Evolutionary conservation across 495 filamentous ascomycete species (phyloP).

Genomic region (Hypoxylon cercidicola): DNA sequence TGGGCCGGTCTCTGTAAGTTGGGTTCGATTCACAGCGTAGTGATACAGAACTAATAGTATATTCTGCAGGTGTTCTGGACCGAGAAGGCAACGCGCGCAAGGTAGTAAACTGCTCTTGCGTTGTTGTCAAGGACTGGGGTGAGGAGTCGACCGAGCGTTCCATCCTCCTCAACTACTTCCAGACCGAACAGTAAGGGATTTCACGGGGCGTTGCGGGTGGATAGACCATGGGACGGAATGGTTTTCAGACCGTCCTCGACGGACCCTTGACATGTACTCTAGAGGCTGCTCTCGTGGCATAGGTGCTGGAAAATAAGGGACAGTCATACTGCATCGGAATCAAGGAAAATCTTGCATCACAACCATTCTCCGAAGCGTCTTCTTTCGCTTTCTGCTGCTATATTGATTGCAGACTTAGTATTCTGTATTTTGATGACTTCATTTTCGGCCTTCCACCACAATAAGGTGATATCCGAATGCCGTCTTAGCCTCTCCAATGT

Average conservation of each 20-base stretch:
- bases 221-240: slow-evolving; percentile 47
- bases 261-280: slow-evolving; percentile 49
- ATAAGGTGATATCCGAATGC: slow-evolving; percentile 92
- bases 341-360: slow-evolving; percentile 44
- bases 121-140: slow-evolving; percentile 99
- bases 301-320: slow-evolving; percentile 44
- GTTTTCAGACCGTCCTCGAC: slow-evolving; percentile 42
- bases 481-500: slow-evolving; percentile 84
- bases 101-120: slow-evolving; percentile 99
- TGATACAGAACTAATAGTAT: slow-evolving; percentile 26
- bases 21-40: background rate
- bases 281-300: slow-evolving; percentile 49
- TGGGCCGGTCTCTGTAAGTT: slow-evolving; percentile 98
- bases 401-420: slow-evolving; percentile 3
- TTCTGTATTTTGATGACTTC: slow-evolving; percentile 33
- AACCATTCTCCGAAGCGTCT: slow-evolving; percentile 8
- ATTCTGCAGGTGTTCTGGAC: slow-evolving; percentile 84
- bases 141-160: slow-evolving; percentile 98
- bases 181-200: slow-evolving; percentile 72
- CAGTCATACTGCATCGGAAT: slow-evolving; percentile 51
- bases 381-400: slow-evolving; percentile 4
- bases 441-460: slow-evolving; percentile 70
- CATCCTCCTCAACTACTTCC: slow-evolving; percentile 99
- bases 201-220: slow-evolving; percentile 39
- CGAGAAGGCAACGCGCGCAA: slow-evolving; percentile 99